Percentiles rank a stretch among this genome's conserved stretches.
Conservation (phyloP, 2,329 filamentous ascomycete genomes). For the Pseudopyrenochaeta lycopersici region DNA sequence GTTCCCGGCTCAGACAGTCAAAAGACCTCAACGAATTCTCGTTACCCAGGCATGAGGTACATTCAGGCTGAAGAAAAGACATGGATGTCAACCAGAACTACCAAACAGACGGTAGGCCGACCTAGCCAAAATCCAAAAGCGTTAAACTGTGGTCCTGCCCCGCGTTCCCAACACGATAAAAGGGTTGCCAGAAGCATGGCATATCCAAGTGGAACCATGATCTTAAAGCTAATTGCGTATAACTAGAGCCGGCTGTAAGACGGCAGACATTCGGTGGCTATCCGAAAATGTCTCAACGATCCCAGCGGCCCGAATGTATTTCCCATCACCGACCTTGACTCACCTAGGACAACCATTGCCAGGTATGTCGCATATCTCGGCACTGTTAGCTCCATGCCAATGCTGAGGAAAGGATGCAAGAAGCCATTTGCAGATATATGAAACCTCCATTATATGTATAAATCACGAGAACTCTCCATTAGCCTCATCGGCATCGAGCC, state of each 20-base stretch:
- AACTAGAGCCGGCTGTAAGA: neutral
- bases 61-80: slow-evolving; percentile 25
- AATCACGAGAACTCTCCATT: slow-evolving; percentile 43
- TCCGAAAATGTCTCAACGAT: slow-evolving; percentile 1
- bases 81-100: slow-evolving; percentile 9
- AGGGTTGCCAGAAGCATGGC: neutral
- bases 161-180: neutral
- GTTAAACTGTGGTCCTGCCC: neutral
- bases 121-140: neutral
- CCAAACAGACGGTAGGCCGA: neutral
- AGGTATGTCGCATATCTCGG: neutral
- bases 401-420: slow-evolving; percentile 16
- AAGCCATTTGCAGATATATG: slow-evolving; percentile 32
- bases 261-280: neutral
- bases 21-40: slow-evolving; percentile 1
- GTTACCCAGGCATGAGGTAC: neutral
- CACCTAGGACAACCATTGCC: neutral
- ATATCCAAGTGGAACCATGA: neutral
- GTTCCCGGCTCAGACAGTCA: neutral
- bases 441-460: slow-evolving; percentile 31
- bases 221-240: neutral
- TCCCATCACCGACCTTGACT: neutral
- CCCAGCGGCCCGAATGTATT: slow-evolving; percentile 3
- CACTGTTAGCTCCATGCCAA: slow-evolving; percentile 1
- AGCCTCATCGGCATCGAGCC: slow-evolving; percentile 61